phyloP scores from a whole-genome alignment of 352 stramenopile genomes.

The Globisporangium paroecandrum region DNA sequence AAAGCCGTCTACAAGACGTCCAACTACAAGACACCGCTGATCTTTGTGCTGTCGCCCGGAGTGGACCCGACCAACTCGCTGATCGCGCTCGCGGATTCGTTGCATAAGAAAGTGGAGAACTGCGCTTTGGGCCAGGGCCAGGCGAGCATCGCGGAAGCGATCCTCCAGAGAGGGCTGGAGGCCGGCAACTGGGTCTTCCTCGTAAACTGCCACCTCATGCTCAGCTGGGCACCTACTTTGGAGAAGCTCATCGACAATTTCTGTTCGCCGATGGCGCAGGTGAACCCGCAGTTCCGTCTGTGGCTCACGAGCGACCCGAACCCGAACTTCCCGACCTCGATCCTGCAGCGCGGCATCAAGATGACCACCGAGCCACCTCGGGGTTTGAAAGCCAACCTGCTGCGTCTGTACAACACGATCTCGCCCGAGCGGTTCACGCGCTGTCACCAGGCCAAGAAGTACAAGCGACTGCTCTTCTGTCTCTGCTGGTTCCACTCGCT shows the following conservation, averaged over 20 bases:
- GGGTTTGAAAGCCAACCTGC: constrained; percentile 90
- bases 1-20: constrained; percentile 88
- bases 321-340: constrained; percentile 94
- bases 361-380: constrained; percentile 95
- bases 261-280: constrained; percentile 44
- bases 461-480: constrained; percentile 92
- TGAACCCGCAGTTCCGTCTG: constrained; percentile 90
- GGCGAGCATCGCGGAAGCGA: constrained; percentile 85
- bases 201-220: constrained; percentile 95
- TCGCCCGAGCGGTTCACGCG: constrained; percentile 82
- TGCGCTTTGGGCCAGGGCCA: constrained; percentile 94
- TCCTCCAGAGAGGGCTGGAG: constrained; percentile 84
- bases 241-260: constrained; percentile 94
- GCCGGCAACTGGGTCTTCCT: constrained; percentile 94
- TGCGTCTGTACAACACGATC: constrained; percentile 94
- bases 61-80: constrained; percentile 94
- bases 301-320: constrained; percentile 93
- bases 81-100: constrained; percentile 75
- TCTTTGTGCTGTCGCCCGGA: constrained; percentile 94
- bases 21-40: constrained; percentile 88
- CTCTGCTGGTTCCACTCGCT: constrained; percentile 96
- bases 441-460: constrained; percentile 85
- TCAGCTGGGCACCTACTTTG: constrained; percentile 92
- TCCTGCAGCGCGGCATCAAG: constrained; percentile 94
- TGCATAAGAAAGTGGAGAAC: constrained; percentile 88